Evolutionary conservation across 2,329 filamentous ascomycete genomes (phyloP), one percentile per base, ranked within the genome.

Genomic region (Apiospora saccharicola): DNA sequence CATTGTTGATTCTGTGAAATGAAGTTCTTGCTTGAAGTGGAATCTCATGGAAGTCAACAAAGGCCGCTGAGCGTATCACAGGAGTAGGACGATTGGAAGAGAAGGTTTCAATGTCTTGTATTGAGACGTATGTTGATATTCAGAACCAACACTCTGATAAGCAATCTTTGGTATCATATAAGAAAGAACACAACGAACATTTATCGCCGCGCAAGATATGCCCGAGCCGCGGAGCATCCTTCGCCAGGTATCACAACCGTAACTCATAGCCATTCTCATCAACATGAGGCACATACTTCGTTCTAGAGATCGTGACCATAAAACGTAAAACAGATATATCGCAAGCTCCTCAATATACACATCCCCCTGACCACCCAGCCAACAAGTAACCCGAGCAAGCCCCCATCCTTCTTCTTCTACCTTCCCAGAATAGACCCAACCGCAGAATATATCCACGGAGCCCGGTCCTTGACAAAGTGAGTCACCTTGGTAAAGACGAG

Each of bases 401-500:
- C 49, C 49, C 14, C 24, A 24, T 13, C 51, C 24, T 13, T 16
- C 26, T 30, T 12, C 14, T 5, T 57, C 51, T 44, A 67, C n/a
- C 53, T n/a, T 69, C 71, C 68, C 68, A 44, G 61, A 41, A 74
- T 61, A 22, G 44, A 57, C 22, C 70, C 74, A 3, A 64, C 24
- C 41, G 67, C 43, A 19, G 72, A 37, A 37, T 69, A 53, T 13
- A 67, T 46, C 57, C 71, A 67, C 8, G 74, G 69, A 53, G 41
- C 61, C 37, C 70, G 67, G 49, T 72, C 75, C 74, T 77, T 78
- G 68, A 74, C 76, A 80, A 84, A 84, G 67, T 87, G 79, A 12
- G 81, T 79, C 53, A 81, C 79, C 75, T 88, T 85, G 19, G 84
- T 87, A 68, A 88, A 87, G 46, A 83, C 74, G 72, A 89, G 82